phyloP scores from a whole-genome alignment of 495 filamentous ascomycete genomes.

The Tetracladium marchalianum region DNA sequence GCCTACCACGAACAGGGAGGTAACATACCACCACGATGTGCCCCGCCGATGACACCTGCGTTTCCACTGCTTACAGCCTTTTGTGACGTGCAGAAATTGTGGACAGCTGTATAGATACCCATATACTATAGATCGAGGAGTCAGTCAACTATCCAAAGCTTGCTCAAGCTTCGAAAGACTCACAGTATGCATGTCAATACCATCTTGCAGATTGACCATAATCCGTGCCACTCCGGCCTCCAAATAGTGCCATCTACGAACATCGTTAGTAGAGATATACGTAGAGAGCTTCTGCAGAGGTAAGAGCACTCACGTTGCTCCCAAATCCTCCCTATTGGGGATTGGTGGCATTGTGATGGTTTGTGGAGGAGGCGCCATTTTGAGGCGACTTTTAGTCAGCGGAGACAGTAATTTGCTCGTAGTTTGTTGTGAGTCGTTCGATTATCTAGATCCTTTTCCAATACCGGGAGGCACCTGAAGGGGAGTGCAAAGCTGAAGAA shows the following conservation, averaged over 20 bases:
- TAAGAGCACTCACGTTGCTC: slow-evolving; percentile 59
- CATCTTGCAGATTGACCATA: slow-evolving; percentile 83
- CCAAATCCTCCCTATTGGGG: slow-evolving; percentile 74
- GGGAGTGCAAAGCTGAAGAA: slow-evolving; percentile 9
- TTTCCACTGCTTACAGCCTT: slow-evolving; percentile 56
- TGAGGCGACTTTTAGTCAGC: too few species aligned
- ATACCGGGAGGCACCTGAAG: too few species aligned
- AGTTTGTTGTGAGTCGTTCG: too few species aligned
- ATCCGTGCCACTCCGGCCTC: slow-evolving; percentile 81
- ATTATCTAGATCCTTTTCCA: too few species aligned
- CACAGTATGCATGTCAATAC: slow-evolving; percentile 85
- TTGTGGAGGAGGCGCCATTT: background rate
- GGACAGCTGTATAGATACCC: slow-evolving; percentile 95
- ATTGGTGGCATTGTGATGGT: slow-evolving; percentile 28
- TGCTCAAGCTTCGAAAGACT: slow-evolving; percentile 22
- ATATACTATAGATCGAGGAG: slow-evolving; percentile 57
- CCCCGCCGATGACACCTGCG: slow-evolving; percentile 35
- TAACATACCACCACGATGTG: slow-evolving; percentile 69
- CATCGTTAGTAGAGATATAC: slow-evolving; percentile 17
- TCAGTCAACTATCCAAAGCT: slow-evolving; percentile 2
- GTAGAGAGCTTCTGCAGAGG: slow-evolving; percentile 6
- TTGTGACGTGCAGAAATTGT: slow-evolving; percentile 98
- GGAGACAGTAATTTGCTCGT: too few species aligned
- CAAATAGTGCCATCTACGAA: slow-evolving; percentile 75
- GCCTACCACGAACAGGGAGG: slow-evolving; percentile 1